Conservation (phyloP, 164 flowering plant species). For the Annona squamosa region DNA sequence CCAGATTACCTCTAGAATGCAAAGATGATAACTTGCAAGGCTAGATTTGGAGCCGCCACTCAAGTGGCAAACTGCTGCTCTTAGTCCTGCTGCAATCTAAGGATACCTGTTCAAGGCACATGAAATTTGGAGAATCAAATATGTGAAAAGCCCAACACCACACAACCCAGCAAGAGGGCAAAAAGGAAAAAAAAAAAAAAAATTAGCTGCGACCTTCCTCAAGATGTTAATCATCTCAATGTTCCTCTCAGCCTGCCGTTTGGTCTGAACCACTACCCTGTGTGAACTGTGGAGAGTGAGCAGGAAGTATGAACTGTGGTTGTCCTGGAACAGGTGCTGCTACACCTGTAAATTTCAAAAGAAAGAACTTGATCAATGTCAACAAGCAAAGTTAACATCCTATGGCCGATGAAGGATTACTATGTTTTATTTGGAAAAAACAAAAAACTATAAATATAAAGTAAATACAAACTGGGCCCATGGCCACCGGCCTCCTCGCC, state of each 20-base stretch:
- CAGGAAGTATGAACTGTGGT: slow-evolving; percentile 70
- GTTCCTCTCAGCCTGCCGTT: slow-evolving; percentile 65
- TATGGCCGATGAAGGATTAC: neutral
- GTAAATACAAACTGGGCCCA: too few relatives aligned
- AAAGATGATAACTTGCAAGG: slow-evolving; percentile 87
- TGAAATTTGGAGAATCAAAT: slow-evolving; percentile 1
- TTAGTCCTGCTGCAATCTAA: slow-evolving; percentile 97
- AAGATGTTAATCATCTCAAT: slow-evolving; percentile 39
- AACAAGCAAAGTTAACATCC: neutral
- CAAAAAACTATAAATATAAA: too few relatives aligned
- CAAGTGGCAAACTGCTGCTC: slow-evolving; percentile 85
- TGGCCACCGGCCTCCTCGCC: neutral
- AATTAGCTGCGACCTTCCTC: slow-evolving; percentile 15
- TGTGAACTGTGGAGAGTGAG: slow-evolving; percentile 70
- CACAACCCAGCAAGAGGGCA: neutral
- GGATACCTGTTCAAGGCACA: slow-evolving; percentile 40
- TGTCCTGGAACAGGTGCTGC: slow-evolving; percentile 65
- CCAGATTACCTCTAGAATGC: slow-evolving; percentile 81
- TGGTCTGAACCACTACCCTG: slow-evolving; percentile 91
- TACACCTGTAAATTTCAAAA: slow-evolving; percentile 44
- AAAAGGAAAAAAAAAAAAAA: neutral
- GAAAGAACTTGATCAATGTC: neutral
- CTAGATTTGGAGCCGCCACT: slow-evolving; percentile 92
- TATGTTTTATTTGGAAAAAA: neutral
- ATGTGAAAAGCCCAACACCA: neutral